A percentile compares a stretch with the other conserved stretches of the same genome.
Evolutionary conservation across 164 flowering plant genomes (phyloP).

Genomic region (Euptelea pleiosperma): DNA sequence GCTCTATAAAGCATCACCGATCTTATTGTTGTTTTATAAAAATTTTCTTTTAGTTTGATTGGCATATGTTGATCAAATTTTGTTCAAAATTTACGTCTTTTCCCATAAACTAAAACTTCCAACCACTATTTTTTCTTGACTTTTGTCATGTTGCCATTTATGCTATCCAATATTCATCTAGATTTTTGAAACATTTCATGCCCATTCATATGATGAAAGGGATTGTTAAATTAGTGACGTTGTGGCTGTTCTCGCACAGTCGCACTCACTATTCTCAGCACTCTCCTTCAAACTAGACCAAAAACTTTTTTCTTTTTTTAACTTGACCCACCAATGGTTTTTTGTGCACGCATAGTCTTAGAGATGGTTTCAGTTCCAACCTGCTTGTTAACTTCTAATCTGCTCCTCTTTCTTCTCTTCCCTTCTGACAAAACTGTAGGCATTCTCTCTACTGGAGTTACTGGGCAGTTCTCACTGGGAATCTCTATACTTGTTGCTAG

Average conservation of each 20-base stretch:
- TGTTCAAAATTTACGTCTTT: no score
- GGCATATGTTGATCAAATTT: no score
- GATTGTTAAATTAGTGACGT: conserved; percentile 29
- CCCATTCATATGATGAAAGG: conserved; percentile 41
- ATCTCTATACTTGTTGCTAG: conserved; percentile 11
- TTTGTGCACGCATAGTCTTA: conserved; percentile 19
- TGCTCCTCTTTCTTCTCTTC: conserved; percentile 45
- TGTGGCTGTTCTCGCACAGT: conserved; percentile 13
- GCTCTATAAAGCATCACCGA: no score
- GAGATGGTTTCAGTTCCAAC: conserved; percentile 26
- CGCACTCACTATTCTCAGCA: conserved; percentile 37
- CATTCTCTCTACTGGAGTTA: conserved; percentile 31
- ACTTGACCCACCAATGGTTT: conserved; percentile 18
- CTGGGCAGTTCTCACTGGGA: conserved; percentile 20
- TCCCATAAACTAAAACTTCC: no score
- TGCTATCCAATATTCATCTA: no score
- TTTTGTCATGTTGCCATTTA: no score
- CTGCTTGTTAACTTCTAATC: conserved; percentile 33
- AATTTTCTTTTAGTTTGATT: no score
- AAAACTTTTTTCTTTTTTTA: conserved; percentile 48
- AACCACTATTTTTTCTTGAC: no score
- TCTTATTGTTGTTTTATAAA: no score
- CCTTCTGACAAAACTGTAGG: conserved; percentile 30
- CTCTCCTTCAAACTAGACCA: conserved; percentile 66
- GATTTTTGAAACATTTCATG: conserved; percentile 20